Base-by-base conservation (phyloP, 2,329 filamentous ascomycete species). In the Pleurostoma richardsiae region DNA sequence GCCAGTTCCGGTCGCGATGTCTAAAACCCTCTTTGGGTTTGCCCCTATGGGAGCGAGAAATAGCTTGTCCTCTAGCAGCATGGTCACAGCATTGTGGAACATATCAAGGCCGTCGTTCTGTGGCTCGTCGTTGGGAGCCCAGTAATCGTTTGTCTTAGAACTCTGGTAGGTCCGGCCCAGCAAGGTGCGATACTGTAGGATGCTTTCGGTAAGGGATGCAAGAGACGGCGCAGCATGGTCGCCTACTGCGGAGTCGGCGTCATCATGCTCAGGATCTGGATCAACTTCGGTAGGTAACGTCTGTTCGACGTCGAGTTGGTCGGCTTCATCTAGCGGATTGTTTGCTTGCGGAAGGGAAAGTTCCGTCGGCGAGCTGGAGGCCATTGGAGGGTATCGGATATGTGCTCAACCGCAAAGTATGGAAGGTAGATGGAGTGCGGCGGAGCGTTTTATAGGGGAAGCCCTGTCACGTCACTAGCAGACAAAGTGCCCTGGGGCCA, bases 41-140 rank as follows among this genome's bases (percentile, higher is more conserved):
- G 6, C 58, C 46, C 54, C 52, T 3, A 71, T 57, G 6, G 69
- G 69, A 3, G 69, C 65, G 4, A 69, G 54, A 47, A 60, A 66
- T 4, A 72, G 39, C 7, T 36, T 36, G n/a, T 36, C n/a, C n/a
- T 36, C 33, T 36, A 36, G 33, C 33, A 36, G 33, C 33, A 36
- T 36, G n/a, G 33, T 36, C 33, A 48, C 30, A 27, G 43, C 30
- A 29, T 47, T 46, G 47, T 52, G 50, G 3, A 46, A 30, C 36
- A 53, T 49, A 30, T 53, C 51, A n/a, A 51, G 33, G 19, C 39
- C 36, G 5, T 53, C 49, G 26, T 44, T 45, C 26, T 53, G 51
- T 29, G 19, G 44, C 8, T 47, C 44, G 39, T 53, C 51, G 10
- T 47, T 47, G 11, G 51, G 49, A 7, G 40, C 46, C 49, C 47